A percentile compares a stretch with the other conserved stretches of the same genome.
These are phyloP conservation scores for Lasiosphaeria hispida DNA, from an alignment of 495 filamentous ascomycete species.

Conservation along the genomic window DNA sequence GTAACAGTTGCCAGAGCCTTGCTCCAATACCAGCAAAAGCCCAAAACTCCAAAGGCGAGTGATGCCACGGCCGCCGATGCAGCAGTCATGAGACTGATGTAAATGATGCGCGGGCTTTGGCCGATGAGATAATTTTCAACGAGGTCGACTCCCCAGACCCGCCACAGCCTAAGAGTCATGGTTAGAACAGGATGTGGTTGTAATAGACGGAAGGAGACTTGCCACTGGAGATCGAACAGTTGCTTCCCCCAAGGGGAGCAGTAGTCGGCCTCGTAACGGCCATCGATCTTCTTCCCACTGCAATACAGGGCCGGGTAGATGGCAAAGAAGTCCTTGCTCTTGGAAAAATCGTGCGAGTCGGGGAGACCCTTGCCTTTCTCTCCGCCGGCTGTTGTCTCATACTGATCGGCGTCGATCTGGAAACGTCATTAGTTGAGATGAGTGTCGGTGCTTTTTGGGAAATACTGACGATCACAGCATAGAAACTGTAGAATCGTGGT, in stretches of 20 bases:
- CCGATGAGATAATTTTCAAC: constrained; percentile 5
- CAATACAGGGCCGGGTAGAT: constrained; percentile 14
- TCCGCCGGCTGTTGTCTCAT: background rate
- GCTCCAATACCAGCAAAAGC: background rate
- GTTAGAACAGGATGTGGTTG: background rate
- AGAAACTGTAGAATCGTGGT: background rate
- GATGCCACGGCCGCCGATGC: background rate
- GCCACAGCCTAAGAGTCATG: constrained; percentile 3
- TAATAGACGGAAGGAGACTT: background rate
- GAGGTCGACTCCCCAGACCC: constrained; percentile 7
- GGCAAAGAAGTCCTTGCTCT: constrained; percentile 13
- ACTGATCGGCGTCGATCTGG: constrained; percentile 9
- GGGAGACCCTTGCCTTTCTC: constrained; percentile 4
- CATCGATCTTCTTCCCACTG: constrained; percentile 3
- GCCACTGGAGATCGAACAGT: constrained; percentile 11
- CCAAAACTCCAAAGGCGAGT: background rate
- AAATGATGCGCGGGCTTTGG: constrained; percentile 8
- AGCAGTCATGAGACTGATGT: background rate
- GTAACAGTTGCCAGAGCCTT: background rate
- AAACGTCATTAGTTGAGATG: no score
- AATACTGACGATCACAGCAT: background rate
- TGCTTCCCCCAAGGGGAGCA: constrained; percentile 14
- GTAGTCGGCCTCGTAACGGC: constrained; percentile 4
- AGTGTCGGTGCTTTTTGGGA: no score
- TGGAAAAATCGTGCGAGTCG: constrained; percentile 9